phyloP scores from a whole-genome alignment of 352 stramenopile genomes.

The Globisporangium echinulatum region DNA sequence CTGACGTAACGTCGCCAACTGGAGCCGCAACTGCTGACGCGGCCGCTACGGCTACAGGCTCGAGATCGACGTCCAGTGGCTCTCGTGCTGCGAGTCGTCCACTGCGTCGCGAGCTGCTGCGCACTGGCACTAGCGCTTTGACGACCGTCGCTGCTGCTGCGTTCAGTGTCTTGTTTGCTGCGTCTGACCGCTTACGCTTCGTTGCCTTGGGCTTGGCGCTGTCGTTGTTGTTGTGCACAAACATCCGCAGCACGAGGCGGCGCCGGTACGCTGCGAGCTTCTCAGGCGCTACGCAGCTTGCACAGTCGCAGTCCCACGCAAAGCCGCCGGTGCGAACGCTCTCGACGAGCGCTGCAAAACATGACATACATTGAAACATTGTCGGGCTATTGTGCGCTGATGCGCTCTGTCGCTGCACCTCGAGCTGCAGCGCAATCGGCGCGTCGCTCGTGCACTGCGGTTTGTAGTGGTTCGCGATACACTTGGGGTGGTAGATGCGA shows the following conservation, averaged over 20 bases:
- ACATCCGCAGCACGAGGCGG: constrained; percentile 27
- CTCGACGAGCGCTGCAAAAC: constrained; percentile 36
- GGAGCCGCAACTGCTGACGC: neutral
- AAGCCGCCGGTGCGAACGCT: constrained; percentile 28
- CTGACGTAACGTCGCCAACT: no score
- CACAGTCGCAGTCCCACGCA: constrained; percentile 32
- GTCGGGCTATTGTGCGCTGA: constrained; percentile 18
- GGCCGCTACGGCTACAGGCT: neutral
- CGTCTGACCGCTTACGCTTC: neutral
- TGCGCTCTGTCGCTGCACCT: constrained; percentile 19
- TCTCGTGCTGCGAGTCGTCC: neutral
- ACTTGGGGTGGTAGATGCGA: constrained; percentile 41
- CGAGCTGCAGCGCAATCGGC: constrained; percentile 30
- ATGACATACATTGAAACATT: constrained; percentile 42
- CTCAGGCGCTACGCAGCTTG: constrained; percentile 29
- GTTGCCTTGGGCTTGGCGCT: constrained; percentile 1
- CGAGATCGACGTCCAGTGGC: neutral
- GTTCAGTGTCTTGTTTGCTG: neutral
- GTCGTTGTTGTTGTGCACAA: constrained; percentile 30
- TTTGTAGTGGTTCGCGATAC: constrained; percentile 29
- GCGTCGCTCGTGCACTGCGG: constrained; percentile 15
- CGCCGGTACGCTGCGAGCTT: constrained; percentile 27
- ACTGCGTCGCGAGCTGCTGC: neutral
- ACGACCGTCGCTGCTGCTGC: neutral
- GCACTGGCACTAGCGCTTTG: neutral